Conservation (phyloP, 495 filamentous ascomycete genomes). For the Aspergillus bertholletiae region DNA sequence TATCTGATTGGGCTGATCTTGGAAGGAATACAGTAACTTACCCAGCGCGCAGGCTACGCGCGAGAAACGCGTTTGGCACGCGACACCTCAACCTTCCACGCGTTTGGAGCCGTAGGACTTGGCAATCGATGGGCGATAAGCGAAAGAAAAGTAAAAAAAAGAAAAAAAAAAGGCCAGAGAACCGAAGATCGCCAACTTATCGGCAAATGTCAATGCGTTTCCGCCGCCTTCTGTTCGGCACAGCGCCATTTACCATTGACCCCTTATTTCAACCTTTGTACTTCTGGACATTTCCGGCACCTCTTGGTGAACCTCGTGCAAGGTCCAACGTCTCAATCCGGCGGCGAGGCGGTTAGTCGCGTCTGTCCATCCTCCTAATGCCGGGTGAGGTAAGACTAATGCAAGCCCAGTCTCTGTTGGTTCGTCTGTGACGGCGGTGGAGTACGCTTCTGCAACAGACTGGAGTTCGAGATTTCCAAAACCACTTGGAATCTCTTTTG, state of each 20-base stretch:
- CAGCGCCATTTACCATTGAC: neutral
- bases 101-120: conserved; percentile 5
- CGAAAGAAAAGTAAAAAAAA: too few species aligned
- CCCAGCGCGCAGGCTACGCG: conserved; percentile 22
- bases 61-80: conserved; percentile 15
- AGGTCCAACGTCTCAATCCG: neutral
- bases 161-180: too few species aligned
- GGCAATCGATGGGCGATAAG: conserved; percentile 2
- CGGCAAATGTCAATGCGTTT: neutral
- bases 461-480: conserved; percentile 15
- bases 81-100: conserved; percentile 19
- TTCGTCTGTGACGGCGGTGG: conserved; percentile 12
- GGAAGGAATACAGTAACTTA: conserved; percentile 12
- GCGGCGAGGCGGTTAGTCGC: conserved; percentile 11
- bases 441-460: conserved; percentile 17
- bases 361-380: conserved; percentile 1
- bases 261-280: neutral
- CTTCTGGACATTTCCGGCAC: neutral
- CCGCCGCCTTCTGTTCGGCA: neutral
- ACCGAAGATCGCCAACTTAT: too few species aligned
- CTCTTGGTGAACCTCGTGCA: neutral
- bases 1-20: conserved; percentile 1
- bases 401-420: conserved; percentile 19
- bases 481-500: neutral
- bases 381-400: conserved; percentile 16